Percentiles rank a stretch among this genome's conserved stretches.
These are phyloP conservation scores for Cryptosporidium ryanae DNA, from an alignment of 169 alveolate species.

Conservation along the genomic window DNA sequence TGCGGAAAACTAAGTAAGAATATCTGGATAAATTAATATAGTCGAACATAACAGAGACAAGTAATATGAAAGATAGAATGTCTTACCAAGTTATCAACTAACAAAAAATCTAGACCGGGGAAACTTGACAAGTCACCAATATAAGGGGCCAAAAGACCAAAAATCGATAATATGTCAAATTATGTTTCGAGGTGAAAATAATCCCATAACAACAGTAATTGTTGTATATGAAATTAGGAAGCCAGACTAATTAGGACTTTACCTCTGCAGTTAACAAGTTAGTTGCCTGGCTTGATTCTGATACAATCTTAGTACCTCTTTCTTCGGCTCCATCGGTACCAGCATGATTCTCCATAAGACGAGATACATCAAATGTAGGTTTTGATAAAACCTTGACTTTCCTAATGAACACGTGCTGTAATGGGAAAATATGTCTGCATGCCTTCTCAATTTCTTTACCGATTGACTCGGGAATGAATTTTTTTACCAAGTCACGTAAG, in stretches of 20 bases:
- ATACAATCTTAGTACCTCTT: conserved; percentile 81
- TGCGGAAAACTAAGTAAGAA: too few relatives aligned
- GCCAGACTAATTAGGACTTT: conserved; percentile 47
- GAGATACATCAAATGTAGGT: conserved; percentile 93
- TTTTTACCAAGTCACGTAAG: conserved; percentile 94
- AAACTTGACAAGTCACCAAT: too few relatives aligned
- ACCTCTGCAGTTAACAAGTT: conserved; percentile 83
- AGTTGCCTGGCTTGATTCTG: conserved; percentile 84
- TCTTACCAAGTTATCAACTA: too few relatives aligned
- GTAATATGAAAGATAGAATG: conserved; percentile 5
- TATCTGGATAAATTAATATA: too few relatives aligned
- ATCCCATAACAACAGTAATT: too few relatives aligned
- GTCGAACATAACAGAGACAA: too few relatives aligned
- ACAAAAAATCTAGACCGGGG: too few relatives aligned
- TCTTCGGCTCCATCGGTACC: conserved; percentile 88
- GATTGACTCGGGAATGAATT: conserved; percentile 94
- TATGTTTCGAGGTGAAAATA: too few relatives aligned
- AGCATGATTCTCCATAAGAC: conserved; percentile 88
- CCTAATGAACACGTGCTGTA: conserved; percentile 95
- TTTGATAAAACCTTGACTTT: conserved; percentile 97
- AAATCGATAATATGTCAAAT: too few relatives aligned
- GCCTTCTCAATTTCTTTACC: conserved; percentile 96
- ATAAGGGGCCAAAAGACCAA: too few relatives aligned
- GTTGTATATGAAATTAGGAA: not conserved
- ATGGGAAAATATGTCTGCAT: conserved; percentile 95